Evolutionary conservation across 495 filamentous ascomycete genomes (phyloP).

Genomic region (Aeminium ludgeri): DNA sequence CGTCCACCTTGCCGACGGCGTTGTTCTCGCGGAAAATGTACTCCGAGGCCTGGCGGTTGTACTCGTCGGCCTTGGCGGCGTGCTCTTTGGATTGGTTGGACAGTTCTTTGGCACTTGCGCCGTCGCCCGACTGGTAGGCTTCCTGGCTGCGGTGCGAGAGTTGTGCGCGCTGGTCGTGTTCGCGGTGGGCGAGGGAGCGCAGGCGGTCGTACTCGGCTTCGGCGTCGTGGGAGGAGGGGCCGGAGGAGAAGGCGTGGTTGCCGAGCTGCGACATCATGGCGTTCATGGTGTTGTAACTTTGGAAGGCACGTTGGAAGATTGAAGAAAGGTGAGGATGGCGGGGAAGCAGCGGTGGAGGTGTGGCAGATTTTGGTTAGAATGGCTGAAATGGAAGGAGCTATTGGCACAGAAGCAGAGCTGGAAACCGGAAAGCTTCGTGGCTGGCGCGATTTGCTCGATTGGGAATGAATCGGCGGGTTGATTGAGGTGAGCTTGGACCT

Average conservation of each 20-base stretch:
- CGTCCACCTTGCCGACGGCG: constrained; percentile 44
- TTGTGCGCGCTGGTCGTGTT: constrained; percentile 52
- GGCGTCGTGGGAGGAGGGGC: constrained; percentile 36
- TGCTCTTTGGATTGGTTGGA: constrained; percentile 75
- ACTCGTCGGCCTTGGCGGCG: constrained; percentile 56
- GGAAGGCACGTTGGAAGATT: background rate
- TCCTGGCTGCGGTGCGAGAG: constrained; percentile 49
- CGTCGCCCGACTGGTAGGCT: constrained; percentile 67
- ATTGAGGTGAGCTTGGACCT: background rate
- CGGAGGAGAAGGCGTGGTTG: constrained; percentile 64
- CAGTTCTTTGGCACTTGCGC: constrained; percentile 58
- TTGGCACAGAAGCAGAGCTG: background rate
- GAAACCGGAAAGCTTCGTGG: background rate
- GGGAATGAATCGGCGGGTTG: background rate
- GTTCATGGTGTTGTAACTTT: background rate
- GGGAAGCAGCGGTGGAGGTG: background rate
- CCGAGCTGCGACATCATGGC: background rate
- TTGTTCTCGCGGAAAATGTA: constrained; percentile 95
- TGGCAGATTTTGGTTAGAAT: background rate
- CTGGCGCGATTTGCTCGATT: background rate
- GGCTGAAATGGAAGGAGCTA: background rate
- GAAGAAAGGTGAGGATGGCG: background rate
- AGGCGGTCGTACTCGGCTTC: constrained; percentile 89
- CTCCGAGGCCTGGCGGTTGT: constrained; percentile 78
- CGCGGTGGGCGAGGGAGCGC: constrained; percentile 62